Percentiles rank a stretch among this genome's conserved stretches.
Evolutionary conservation across 495 filamentous ascomycete genomes (phyloP).

Genomic region (Cryomyces antarcticus): DNA sequence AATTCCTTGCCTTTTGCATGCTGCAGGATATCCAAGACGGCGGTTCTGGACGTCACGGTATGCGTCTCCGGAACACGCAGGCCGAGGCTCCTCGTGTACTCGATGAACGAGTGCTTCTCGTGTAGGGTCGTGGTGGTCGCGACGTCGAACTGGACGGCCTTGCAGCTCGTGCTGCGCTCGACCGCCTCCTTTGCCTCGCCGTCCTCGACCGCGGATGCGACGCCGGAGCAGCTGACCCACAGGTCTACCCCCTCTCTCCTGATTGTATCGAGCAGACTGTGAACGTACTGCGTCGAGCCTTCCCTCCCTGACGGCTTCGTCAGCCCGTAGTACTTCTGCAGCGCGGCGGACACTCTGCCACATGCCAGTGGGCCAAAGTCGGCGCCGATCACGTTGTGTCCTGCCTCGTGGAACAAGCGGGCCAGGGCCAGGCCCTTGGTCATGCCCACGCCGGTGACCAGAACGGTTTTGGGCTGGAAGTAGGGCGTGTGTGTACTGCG

Average conservation of each 20-base stretch:
- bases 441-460: constrained; percentile 55
- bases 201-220: constrained; percentile 38
- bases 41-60: constrained; percentile 33
- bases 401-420: constrained; percentile 41
- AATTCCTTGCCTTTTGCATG: constrained; percentile 23
- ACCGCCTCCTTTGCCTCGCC: constrained; percentile 40
- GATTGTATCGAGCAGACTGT: constrained; percentile 34
- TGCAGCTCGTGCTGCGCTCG: constrained; percentile 35
- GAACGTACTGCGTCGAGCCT: constrained; percentile 22
- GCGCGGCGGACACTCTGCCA: constrained; percentile 23
- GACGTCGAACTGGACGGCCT: constrained; percentile 34
- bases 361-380: constrained; percentile 34
- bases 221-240: constrained; percentile 53
- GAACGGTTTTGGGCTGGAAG: constrained; percentile 36
- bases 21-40: constrained; percentile 34
- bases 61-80: constrained; percentile 39
- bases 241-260: constrained; percentile 41
- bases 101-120: constrained; percentile 36
- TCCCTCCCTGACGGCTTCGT: constrained; percentile 11
- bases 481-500: constrained; percentile 17
- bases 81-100: constrained; percentile 26
- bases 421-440: constrained; percentile 44
- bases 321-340: constrained; percentile 34
- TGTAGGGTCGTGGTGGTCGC: constrained; percentile 31
- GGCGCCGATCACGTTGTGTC: constrained; percentile 53